A percentile compares a stretch with the other conserved stretches of the same genome.
phyloP scores from a whole-genome alignment of 192 early-diverging fungal species.

The Cetraspora pellucida region DNA sequence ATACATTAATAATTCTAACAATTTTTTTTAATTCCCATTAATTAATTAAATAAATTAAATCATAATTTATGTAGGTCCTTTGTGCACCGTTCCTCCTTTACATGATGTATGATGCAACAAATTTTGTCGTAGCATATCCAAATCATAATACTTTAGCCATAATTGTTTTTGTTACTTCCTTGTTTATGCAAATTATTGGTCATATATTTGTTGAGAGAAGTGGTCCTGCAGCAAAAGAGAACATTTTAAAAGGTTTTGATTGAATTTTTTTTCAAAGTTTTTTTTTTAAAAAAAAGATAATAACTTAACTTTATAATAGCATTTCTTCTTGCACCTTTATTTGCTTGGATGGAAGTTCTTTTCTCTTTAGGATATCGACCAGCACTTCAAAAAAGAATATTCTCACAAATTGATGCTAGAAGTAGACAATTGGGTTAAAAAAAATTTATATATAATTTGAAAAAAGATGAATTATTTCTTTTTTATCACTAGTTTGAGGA shows the following conservation, averaged over 20 bases:
- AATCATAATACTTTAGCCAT: constrained; percentile 58
- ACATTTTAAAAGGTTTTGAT: constrained; percentile 75
- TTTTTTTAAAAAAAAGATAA: too few relatives aligned
- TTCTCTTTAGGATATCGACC: constrained; percentile 85
- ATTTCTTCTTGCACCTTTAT: constrained; percentile 90
- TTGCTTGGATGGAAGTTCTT: constrained; percentile 86
- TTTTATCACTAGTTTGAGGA: too few relatives aligned
- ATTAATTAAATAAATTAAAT: too few relatives aligned
- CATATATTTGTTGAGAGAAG: constrained; percentile 86
- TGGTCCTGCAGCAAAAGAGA: constrained; percentile 84
- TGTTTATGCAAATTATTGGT: constrained; percentile 89
- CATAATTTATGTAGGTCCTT: constrained; percentile 44
- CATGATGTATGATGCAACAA: constrained; percentile 66
- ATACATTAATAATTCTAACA: background rate
- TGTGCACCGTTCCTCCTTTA: constrained; percentile 62
- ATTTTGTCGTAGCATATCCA: constrained; percentile 53
- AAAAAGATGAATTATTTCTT: too few relatives aligned
- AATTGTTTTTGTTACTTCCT: constrained; percentile 67
- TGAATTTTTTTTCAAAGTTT: too few relatives aligned
- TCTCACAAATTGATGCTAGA: too few relatives aligned
- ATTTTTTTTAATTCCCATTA: constrained; percentile 27
- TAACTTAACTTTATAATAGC: too few relatives aligned
- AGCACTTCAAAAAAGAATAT: constrained; percentile 61
- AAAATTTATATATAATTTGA: too few relatives aligned
- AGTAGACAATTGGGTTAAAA: too few relatives aligned